phyloP scores from a whole-genome alignment of 2,329 filamentous ascomycete genomes.

The Penicillium crustosum region DNA sequence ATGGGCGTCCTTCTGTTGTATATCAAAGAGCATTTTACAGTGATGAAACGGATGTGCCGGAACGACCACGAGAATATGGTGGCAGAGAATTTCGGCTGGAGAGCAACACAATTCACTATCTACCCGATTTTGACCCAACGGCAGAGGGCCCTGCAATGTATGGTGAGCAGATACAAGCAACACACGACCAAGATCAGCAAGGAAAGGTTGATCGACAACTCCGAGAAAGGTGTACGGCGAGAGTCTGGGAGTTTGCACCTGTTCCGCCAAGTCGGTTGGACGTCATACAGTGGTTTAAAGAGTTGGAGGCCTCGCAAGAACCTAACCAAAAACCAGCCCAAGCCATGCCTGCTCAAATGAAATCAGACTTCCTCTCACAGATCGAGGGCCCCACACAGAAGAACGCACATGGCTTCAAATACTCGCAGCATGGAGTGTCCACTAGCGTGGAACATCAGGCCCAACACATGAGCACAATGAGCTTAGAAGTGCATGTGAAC shows the following conservation, averaged over 20 bases:
- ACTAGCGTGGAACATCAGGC: constrained; percentile 78
- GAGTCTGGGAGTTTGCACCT: constrained; percentile 73
- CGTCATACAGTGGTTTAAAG: constrained; percentile 67
- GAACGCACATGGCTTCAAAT: constrained; percentile 80
- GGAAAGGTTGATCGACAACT: constrained; percentile 54
- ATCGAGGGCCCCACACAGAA: constrained; percentile 85
- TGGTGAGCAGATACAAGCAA: constrained; percentile 52
- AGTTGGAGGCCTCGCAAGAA: constrained; percentile 24
- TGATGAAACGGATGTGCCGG: constrained; percentile 77
- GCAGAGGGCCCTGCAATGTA: constrained; percentile 57
- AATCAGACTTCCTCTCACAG: constrained; percentile 64
- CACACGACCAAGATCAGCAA: constrained; percentile 54
- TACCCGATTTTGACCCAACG: constrained; percentile 72
- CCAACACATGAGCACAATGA: constrained; percentile 97
- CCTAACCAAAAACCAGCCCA: constrained; percentile 9
- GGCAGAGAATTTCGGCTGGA: constrained; percentile 79
- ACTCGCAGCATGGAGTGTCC: constrained; percentile 71
- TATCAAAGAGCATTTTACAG: constrained; percentile 88
- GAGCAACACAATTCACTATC: constrained; percentile 72
- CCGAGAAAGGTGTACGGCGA: constrained; percentile 60
- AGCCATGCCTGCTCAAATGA: constrained; percentile 16
- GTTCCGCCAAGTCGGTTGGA: constrained; percentile 69
- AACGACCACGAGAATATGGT: constrained; percentile 76
- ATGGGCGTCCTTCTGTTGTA: constrained; percentile 65
- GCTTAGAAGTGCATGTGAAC: constrained; percentile 87